Conservation (phyloP, 176 grass and related monocot species). For the Lolium perenne region DNA sequence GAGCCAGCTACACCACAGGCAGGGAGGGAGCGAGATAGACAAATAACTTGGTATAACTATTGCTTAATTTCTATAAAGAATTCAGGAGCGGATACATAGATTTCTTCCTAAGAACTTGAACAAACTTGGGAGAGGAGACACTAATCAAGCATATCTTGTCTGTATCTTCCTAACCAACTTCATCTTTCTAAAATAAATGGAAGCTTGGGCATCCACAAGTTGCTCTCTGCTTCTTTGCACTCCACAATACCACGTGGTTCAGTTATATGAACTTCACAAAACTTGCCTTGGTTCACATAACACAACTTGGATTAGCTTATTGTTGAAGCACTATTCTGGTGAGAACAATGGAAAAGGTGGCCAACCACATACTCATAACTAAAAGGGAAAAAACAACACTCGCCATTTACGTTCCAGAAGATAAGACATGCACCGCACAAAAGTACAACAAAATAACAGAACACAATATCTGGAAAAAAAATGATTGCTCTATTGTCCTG, state of each 20-base stretch:
- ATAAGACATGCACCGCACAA: background rate
- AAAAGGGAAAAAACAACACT: background rate
- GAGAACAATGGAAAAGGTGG: background rate
- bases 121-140: background rate
- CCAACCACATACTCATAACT: background rate
- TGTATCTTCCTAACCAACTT: background rate
- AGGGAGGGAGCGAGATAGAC: background rate
- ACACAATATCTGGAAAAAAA: background rate
- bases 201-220: background rate
- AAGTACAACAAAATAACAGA: background rate
- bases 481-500: background rate
- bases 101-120: constrained; percentile 10
- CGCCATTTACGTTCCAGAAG: background rate
- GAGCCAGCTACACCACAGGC: background rate
- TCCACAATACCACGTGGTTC: background rate
- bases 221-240: background rate
- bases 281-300: background rate
- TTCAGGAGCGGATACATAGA: background rate
- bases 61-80: background rate
- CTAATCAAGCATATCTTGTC: background rate
- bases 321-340: background rate
- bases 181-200: background rate
- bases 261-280: background rate
- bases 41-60: background rate
- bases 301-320: background rate